phyloP scores from a whole-genome alignment of 192 early-diverging fungal genomes.

The Kickxella alabastrina region DNA sequence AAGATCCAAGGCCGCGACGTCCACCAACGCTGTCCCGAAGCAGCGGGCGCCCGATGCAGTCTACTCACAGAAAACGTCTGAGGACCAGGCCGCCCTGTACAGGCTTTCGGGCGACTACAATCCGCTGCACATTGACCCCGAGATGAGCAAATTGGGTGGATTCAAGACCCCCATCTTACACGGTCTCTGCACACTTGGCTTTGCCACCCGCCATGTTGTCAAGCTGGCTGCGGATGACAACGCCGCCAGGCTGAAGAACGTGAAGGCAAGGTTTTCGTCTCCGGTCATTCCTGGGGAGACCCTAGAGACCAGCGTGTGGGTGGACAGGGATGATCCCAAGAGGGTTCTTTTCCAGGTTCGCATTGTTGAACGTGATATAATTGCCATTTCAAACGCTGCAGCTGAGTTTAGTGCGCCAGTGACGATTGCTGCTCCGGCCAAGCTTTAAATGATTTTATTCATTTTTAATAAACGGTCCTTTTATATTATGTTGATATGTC shows the following conservation, averaged over 20 bases:
- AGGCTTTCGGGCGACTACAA: conserved; percentile 94
- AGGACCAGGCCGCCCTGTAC: conserved; percentile 94
- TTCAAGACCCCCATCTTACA: conserved; percentile 97
- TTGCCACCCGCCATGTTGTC: conserved; percentile 87
- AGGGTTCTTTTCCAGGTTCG: conserved; percentile 93
- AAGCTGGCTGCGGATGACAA: conserved; percentile 68
- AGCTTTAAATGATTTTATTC: too few species aligned
- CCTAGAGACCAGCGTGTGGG: conserved; percentile 96
- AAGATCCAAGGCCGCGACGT: conserved; percentile 72
- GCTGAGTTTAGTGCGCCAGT: conserved; percentile 63
- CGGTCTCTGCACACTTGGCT: conserved; percentile 90
- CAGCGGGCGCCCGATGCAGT: conserved; percentile 85
- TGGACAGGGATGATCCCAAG: conserved; percentile 62
- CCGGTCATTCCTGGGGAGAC: conserved; percentile 97
- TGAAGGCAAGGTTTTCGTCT: conserved; percentile 88
- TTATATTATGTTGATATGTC: too few species aligned
- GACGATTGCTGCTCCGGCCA: conserved; percentile 16
- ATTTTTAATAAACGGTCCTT: too few species aligned
- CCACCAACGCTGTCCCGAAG: conserved; percentile 72
- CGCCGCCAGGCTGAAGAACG: conserved; percentile 62
- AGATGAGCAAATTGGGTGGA: conserved; percentile 88
- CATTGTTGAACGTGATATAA: conserved; percentile 86
- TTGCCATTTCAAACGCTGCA: conserved; percentile 89
- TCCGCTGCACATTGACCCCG: conserved; percentile 96
- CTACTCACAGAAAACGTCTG: conserved; percentile 78